Percentiles rank a stretch among this genome's conserved stretches.
Conservation (phyloP, 1,139 yeast species). For the Yamadazyma dushanensis region DNA sequence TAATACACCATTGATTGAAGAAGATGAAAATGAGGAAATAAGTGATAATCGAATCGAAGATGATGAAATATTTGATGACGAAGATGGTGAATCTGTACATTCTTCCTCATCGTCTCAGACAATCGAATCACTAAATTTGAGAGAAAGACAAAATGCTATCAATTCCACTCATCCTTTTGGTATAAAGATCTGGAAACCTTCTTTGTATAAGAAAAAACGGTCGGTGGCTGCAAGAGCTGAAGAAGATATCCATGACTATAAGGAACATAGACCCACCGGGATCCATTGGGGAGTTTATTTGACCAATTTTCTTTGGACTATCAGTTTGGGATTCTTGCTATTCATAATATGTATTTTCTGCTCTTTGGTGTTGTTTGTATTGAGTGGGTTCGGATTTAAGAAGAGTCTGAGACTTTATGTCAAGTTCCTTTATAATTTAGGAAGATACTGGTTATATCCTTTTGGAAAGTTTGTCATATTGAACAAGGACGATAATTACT, state of each 20-base stretch:
- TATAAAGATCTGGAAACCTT: conserved; percentile 98
- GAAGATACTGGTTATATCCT: conserved; percentile 73
- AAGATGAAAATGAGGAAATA: conserved; percentile 15
- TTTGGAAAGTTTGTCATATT: conserved; percentile 88
- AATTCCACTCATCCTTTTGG: conserved; percentile 98
- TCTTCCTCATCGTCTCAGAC: conserved; percentile 53
- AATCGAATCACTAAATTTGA: conserved; percentile 79
- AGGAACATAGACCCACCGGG: conserved; percentile 50
- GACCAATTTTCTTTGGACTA: conserved; percentile 77
- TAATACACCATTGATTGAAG: conserved; percentile 19
- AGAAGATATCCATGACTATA: conserved; percentile 83
- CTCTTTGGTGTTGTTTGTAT: conserved; percentile 40
- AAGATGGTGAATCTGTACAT: conserved; percentile 22
- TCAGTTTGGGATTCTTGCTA: conserved; percentile 67
- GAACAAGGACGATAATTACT: conserved; percentile 74
- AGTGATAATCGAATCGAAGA: too few relatives aligned
- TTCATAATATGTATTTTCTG: conserved; percentile 52
- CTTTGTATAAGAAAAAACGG: conserved; percentile 86
- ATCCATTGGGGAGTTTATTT: conserved; percentile 65
- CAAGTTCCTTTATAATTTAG: conserved; percentile 59
- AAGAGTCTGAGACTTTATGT: conserved; percentile 54
- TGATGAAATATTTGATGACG: conserved; percentile 12
- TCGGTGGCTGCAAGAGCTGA: conserved; percentile 92
- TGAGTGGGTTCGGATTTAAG: conserved; percentile 48
- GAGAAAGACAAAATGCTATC: conserved; percentile 94